Evolutionary conservation across 495 filamentous ascomycete species (phyloP).

Genomic region (Aspergillus indologenus): DNA sequence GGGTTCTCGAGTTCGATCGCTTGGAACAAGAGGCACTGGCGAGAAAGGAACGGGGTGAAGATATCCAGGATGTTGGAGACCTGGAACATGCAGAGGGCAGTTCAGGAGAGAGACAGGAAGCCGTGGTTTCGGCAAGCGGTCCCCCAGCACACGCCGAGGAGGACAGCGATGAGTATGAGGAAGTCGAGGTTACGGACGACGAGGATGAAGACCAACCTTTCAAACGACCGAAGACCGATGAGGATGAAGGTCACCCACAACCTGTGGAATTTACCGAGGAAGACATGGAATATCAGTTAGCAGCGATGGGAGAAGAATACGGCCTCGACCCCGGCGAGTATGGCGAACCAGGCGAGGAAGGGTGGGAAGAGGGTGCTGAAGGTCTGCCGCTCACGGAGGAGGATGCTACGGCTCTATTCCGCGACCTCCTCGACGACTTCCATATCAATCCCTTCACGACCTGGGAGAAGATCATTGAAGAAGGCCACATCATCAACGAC

Average conservation of each 20-base stretch:
- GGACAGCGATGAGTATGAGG: slow-evolving; percentile 74
- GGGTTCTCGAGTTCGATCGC: slow-evolving; percentile 68
- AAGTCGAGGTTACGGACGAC: slow-evolving; percentile 81
- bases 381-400: slow-evolving; percentile 62
- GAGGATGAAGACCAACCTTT: slow-evolving; percentile 52
- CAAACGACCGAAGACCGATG: slow-evolving; percentile 67
- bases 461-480: slow-evolving; percentile 84
- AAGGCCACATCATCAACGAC: slow-evolving; percentile 81
- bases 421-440: slow-evolving; percentile 79
- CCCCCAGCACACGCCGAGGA: slow-evolving; percentile 18
- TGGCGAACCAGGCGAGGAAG: slow-evolving; percentile 60
- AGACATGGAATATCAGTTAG: slow-evolving; percentile 89
- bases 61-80: slow-evolving; percentile 28
- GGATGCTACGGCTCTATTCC: slow-evolving; percentile 71
- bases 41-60: slow-evolving; percentile 38
- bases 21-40: slow-evolving; percentile 50
- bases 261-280: slow-evolving; percentile 91
- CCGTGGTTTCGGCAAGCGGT: slow-evolving; percentile 7
- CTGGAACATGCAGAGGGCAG: slow-evolving; percentile 4
- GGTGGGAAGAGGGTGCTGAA: slow-evolving; percentile 69
- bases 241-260: slow-evolving; percentile 47
- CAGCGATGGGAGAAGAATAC: slow-evolving; percentile 79
- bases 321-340: slow-evolving; percentile 69
- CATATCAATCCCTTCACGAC: slow-evolving; percentile 82
- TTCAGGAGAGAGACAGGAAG: slow-evolving; percentile 3